These are phyloP conservation scores for Aspergillus amoenus DNA, from an alignment of 2,329 filamentous ascomycete genomes.

Conservation along the genomic window DNA sequence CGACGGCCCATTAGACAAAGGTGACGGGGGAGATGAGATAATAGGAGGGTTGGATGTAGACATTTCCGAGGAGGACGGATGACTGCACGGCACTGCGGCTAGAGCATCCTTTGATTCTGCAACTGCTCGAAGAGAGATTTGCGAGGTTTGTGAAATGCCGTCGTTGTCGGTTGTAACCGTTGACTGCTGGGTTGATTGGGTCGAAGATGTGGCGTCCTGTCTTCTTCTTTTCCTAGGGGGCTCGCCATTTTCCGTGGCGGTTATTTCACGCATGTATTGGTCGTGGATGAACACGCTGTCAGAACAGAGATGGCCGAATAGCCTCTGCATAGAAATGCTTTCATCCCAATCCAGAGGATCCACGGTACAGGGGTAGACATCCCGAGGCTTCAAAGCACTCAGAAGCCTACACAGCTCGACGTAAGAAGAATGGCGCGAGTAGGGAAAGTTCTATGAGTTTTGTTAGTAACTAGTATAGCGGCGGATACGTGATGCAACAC, in stretches of 20 bases:
- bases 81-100: neutral
- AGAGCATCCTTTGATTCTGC: neutral
- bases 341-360: conserved; percentile 64
- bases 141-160: neutral
- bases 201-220: conserved; percentile 17
- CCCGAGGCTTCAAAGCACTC: conserved; percentile 65
- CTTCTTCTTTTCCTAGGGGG: conserved; percentile 20
- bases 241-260: conserved; percentile 20
- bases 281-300: conserved; percentile 65
- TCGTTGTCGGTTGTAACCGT: conserved; percentile 13
- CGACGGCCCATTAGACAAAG: conserved; percentile 2
- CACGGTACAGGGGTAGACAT: conserved; percentile 81
- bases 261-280: conserved; percentile 52
- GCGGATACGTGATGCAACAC: conserved; percentile 9
- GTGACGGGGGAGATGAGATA: neutral
- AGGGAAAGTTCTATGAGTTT: conserved; percentile 64
- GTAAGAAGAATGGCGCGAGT: conserved; percentile 87
- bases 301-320: conserved; percentile 73
- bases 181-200: conserved; percentile 23
- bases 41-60: neutral
- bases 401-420: conserved; percentile 73
- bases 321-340: conserved; percentile 59
- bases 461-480: conserved; percentile 3
- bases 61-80: neutral
- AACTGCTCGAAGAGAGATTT: neutral